phyloP scores from a whole-genome alignment of 176 grass and related monocot species.

The Aechmea fasciata region DNA sequence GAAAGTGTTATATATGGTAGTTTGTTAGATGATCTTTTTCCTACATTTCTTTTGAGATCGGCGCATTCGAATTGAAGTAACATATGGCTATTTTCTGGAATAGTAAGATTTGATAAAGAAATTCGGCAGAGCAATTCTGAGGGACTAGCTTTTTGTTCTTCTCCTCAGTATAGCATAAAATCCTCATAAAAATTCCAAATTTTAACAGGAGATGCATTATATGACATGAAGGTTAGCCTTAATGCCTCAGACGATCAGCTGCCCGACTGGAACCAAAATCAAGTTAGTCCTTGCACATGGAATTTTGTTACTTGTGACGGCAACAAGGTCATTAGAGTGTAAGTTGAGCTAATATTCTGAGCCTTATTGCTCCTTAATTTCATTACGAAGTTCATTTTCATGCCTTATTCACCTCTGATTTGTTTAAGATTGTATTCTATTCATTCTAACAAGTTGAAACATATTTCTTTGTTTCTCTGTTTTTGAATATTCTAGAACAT shows the following conservation, averaged over 20 bases:
- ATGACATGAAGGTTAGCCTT: constrained; percentile 48
- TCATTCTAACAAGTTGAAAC: background rate
- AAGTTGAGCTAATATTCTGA: constrained; percentile 30
- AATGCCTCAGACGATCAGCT: constrained; percentile 29
- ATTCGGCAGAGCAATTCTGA: no score
- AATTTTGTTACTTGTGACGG: constrained; percentile 23
- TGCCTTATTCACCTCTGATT: background rate
- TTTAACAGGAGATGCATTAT: constrained; percentile 28
- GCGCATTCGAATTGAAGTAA: no score
- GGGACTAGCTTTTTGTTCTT: no score
- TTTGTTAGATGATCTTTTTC: background rate
- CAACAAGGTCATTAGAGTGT: constrained; percentile 39
- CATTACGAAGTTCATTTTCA: background rate
- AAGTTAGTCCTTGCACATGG: constrained; percentile 52
- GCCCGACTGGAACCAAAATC: constrained; percentile 42
- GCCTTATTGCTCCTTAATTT: background rate
- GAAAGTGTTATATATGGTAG: constrained; percentile 5
- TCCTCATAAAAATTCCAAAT: no score
- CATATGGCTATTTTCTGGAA: no score
- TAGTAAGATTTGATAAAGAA: no score
- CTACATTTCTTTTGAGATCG: no score
- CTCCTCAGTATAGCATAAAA: no score
- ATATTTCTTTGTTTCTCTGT: constrained; percentile 5
- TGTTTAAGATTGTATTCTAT: background rate
- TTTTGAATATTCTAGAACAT: constrained; percentile 34